A percentile compares a stretch with the other conserved stretches of the same genome.
Evolutionary conservation across 2,329 filamentous ascomycete species (phyloP).

Genomic region (Calycina marina): DNA sequence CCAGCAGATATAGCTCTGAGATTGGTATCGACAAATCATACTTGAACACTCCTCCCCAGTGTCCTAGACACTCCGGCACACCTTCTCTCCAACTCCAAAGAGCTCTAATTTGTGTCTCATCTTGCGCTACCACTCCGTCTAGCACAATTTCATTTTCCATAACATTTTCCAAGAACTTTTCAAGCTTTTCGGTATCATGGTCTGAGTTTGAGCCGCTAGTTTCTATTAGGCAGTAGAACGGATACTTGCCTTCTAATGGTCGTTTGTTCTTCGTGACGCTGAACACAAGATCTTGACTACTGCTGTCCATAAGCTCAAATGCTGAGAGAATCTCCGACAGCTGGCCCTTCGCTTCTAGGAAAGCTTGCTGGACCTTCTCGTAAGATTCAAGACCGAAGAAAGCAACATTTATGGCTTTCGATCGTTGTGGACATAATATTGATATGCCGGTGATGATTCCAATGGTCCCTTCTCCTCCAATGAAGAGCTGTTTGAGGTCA

Average conservation of each 20-base stretch:
- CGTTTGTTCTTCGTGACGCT: constrained; percentile 60
- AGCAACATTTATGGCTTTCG: constrained; percentile 82
- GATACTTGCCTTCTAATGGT: constrained; percentile 70
- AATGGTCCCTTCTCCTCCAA: constrained; percentile 87
- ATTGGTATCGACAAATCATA: constrained; percentile 95
- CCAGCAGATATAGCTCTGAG: constrained; percentile 70
- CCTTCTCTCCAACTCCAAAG: constrained; percentile 92
- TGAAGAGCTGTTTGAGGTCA: constrained; percentile 92
- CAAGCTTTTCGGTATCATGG: constrained; percentile 85
- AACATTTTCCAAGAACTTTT: constrained; percentile 79
- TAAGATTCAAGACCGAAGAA: constrained; percentile 86
- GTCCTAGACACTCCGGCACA: constrained; percentile 75
- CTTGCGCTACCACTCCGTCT: constrained; percentile 84
- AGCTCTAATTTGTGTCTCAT: constrained; percentile 74
- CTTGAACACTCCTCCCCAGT: constrained; percentile 94
- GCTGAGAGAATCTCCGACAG: constrained; percentile 92
- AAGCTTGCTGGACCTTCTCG: constrained; percentile 75
- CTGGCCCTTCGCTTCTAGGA: constrained; percentile 76
- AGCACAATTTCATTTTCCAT: constrained; percentile 76
- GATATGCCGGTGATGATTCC: constrained; percentile 87
- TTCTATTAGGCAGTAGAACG: constrained; percentile 94
- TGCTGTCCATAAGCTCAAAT: constrained; percentile 91
- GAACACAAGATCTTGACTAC: constrained; percentile 65
- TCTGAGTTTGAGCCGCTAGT: constrained; percentile 90
- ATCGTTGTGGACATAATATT: constrained; percentile 76